Percentiles rank a stretch among this genome's conserved stretches.
Evolutionary conservation across 176 grass and related monocot genomes (phyloP).

Genomic region (Canna indica): DNA sequence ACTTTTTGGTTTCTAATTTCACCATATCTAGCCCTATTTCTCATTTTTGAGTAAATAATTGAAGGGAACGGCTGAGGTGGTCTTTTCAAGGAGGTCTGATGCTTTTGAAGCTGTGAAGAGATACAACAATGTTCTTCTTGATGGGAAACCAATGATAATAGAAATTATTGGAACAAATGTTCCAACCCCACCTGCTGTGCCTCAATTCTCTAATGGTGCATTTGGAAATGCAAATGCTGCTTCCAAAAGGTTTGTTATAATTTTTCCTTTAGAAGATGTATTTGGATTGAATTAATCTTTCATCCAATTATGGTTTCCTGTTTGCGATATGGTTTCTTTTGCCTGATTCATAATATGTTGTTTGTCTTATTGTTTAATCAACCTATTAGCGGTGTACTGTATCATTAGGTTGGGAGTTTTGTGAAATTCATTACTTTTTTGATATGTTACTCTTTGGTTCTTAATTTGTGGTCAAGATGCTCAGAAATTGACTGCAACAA

Average conservation of each 20-base stretch:
- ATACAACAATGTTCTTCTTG: constrained; percentile 95
- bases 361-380: too few species aligned
- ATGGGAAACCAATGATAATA: constrained; percentile 98
- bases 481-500: too few species aligned
- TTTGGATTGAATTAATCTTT: neutral
- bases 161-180: constrained; percentile 81
- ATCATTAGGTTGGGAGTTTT: too few species aligned
- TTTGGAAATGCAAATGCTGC: constrained; percentile 15
- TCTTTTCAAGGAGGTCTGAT: constrained; percentile 78
- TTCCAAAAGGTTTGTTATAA: constrained; percentile 46
- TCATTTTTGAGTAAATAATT: constrained; percentile 7
- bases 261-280: neutral
- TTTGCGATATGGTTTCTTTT: neutral
- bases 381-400: too few species aligned
- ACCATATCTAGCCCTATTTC: neutral
- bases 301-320: neutral
- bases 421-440: too few species aligned
- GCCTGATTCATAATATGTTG: neutral
- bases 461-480: too few species aligned
- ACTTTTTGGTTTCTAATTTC: constrained; percentile 4
- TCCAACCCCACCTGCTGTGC: constrained; percentile 37
- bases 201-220: constrained; percentile 33
- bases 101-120: constrained; percentile 64
- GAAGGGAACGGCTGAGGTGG: constrained; percentile 86
- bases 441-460: too few species aligned